These are phyloP conservation scores for Zizania latifolia DNA, from an alignment of 176 grass and related monocot genomes.

Conservation along the genomic window DNA sequence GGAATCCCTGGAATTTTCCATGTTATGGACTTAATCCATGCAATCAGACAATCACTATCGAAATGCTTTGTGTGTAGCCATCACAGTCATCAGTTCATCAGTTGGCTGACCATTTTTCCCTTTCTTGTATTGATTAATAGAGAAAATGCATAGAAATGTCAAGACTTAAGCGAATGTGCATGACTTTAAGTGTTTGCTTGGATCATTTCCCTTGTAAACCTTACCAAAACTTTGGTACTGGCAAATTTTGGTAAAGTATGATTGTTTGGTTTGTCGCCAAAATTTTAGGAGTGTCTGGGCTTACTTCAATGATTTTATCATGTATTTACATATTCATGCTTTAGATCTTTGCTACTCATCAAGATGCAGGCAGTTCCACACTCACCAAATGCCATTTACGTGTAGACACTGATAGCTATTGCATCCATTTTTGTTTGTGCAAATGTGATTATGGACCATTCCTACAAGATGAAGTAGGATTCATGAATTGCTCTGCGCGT, in stretches of 20 bases:
- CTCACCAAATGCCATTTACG: background rate
- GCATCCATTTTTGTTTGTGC: background rate
- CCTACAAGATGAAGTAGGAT: background rate
- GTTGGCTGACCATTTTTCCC: background rate
- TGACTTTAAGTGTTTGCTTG: background rate
- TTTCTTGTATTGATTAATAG: slow-evolving; percentile 13
- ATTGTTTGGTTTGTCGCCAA: no score
- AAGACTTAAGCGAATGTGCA: background rate
- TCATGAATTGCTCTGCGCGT: background rate
- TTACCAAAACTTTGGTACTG: no score
- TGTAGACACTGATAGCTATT: background rate
- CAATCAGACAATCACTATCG: background rate
- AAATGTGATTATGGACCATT: background rate
- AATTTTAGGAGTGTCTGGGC: no score
- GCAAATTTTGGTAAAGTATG: no score
- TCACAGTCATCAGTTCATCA: background rate
- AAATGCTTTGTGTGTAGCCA: background rate
- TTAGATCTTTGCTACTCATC: no score
- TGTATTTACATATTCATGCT: background rate
- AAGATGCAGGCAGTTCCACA: background rate
- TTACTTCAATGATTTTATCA: no score
- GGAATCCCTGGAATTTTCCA: background rate
- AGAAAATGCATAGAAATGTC: background rate
- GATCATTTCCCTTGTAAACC: no score
- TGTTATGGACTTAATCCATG: background rate